phyloP scores from a whole-genome alignment of 495 filamentous ascomycete genomes.

The Neurospora discreta region DNA sequence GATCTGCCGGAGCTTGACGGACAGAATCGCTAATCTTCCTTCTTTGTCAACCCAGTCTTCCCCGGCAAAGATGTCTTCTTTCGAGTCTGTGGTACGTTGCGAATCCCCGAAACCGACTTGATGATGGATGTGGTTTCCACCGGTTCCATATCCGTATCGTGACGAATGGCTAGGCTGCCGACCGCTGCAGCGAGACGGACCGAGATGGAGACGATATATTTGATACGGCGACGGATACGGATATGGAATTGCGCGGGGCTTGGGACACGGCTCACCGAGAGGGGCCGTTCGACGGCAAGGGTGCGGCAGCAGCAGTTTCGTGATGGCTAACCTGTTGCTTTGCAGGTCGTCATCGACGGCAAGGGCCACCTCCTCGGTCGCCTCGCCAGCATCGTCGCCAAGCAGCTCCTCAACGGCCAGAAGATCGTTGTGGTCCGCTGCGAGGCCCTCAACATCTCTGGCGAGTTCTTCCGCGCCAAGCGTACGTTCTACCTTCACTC shows the following conservation, averaged over 20 bases:
- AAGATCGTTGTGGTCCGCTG: constrained; percentile 99
- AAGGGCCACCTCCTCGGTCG: constrained; percentile 99
- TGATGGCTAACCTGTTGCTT: constrained; percentile 15
- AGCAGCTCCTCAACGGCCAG: constrained; percentile 98
- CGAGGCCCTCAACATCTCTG: constrained; percentile 98
- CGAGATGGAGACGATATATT: neutral
- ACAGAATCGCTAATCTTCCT: constrained; percentile 24
- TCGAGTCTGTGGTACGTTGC: constrained; percentile 87
- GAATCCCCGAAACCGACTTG: neutral
- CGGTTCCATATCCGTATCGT: neutral
- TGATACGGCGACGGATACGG: neutral
- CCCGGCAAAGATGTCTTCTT: constrained; percentile 84
- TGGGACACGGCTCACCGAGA: neutral
- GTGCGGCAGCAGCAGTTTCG: neutral
- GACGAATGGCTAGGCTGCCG: neutral
- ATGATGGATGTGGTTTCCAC: neutral
- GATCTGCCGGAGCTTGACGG: constrained; percentile 26
- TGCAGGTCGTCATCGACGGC: constrained; percentile 94
- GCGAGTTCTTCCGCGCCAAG: constrained; percentile 99
- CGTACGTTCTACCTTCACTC: constrained; percentile 55
- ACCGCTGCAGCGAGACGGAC: neutral
- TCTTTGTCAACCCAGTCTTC: constrained; percentile 22
- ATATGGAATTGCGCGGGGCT: neutral
- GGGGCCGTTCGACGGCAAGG: neutral
- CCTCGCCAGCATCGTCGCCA: constrained; percentile 96